A percentile compares a stretch with the other conserved stretches of the same genome.
Conservation (phyloP, 1,284 basidiomycete species). For the Moniliophthora roreri region DNA sequence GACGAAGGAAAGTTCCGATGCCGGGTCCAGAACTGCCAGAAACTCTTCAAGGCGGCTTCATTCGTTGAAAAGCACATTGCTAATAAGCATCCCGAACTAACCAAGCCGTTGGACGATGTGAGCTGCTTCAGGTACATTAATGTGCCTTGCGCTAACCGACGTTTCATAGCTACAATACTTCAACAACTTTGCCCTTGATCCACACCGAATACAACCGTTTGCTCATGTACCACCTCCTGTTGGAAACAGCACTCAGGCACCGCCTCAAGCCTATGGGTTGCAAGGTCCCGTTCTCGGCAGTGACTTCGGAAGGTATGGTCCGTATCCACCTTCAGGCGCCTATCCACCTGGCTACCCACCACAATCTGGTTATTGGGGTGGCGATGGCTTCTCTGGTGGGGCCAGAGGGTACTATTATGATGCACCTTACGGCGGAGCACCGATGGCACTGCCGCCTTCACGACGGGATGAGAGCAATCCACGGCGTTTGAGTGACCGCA, state of each 20-base stretch:
- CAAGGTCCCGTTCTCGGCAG: slow-evolving; percentile 53
- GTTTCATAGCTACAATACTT: slow-evolving; percentile 75
- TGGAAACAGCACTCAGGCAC: slow-evolving; percentile 61
- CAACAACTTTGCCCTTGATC: slow-evolving; percentile 93
- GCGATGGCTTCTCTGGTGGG: slow-evolving; percentile 34
- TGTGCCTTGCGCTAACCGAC: slow-evolving; percentile 16
- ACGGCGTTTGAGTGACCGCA: slow-evolving; percentile 71
- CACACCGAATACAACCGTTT: slow-evolving; percentile 87
- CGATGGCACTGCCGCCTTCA: slow-evolving; percentile 29
- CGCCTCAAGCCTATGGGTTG: slow-evolving; percentile 78
- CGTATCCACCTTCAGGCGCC: slow-evolving; percentile 25
- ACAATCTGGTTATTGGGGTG: slow-evolving; percentile 20
- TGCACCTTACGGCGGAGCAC: slow-evolving; percentile 12
- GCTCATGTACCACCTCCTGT: slow-evolving; percentile 67
- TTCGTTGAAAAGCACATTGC: slow-evolving; percentile 95
- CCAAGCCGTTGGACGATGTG: slow-evolving; percentile 78
- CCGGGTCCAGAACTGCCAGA: slow-evolving; percentile 79
- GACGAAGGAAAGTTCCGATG: slow-evolving; percentile 95
- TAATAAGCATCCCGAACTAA: slow-evolving; percentile 84
- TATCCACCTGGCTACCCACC: slow-evolving; percentile 27
- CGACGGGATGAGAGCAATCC: slow-evolving; percentile 60
- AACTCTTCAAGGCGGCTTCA: slow-evolving; percentile 92
- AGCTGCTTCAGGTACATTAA: slow-evolving; percentile 16
- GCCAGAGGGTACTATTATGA: slow-evolving; percentile 36
- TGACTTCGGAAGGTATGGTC: slow-evolving; percentile 43